Evolutionary conservation across 495 filamentous ascomycete genomes (phyloP).

Genomic region (Hypoxylon perforatum): DNA sequence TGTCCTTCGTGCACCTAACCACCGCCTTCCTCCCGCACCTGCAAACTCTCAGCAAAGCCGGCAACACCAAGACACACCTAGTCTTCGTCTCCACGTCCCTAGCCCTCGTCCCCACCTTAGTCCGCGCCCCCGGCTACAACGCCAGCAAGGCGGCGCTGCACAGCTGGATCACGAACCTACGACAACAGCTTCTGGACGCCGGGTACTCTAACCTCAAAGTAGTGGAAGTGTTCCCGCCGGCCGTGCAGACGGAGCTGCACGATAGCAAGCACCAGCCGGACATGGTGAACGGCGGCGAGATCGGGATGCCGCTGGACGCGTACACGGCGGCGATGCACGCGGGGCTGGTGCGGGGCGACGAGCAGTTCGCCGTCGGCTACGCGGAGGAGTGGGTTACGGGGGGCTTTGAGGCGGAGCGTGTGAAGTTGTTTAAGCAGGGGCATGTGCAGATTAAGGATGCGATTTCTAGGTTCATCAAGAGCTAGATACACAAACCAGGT

Average conservation of each 20-base stretch:
- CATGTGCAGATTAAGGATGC: conserved; percentile 22
- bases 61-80: conserved; percentile 44
- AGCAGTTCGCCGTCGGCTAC: conserved; percentile 42
- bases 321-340: conserved; percentile 64
- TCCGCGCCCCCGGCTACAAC: conserved; percentile 56
- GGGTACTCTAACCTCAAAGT: conserved; percentile 53
- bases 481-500: too few relatives aligned
- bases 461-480: conserved; percentile 26
- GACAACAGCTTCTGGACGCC: conserved; percentile 63
- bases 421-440: conserved; percentile 24
- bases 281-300: conserved; percentile 44
- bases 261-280: conserved; percentile 59
- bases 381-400: conserved; percentile 29
- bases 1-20: conserved; percentile 65
- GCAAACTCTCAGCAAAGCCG: conserved; percentile 41
- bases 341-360: conserved; percentile 60
- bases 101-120: conserved; percentile 54
- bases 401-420: conserved; percentile 30
- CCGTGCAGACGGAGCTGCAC: conserved; percentile 69
- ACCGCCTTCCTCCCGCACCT: conserved; percentile 69
- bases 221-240: conserved; percentile 69
- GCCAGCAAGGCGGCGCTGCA: conserved; percentile 66
- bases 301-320: conserved; percentile 68
- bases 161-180: conserved; percentile 59
- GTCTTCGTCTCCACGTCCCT: conserved; percentile 58